Base-by-base conservation (phyloP, 2,329 filamentous ascomycete genomes). In the Neonectria faginata region DNA sequence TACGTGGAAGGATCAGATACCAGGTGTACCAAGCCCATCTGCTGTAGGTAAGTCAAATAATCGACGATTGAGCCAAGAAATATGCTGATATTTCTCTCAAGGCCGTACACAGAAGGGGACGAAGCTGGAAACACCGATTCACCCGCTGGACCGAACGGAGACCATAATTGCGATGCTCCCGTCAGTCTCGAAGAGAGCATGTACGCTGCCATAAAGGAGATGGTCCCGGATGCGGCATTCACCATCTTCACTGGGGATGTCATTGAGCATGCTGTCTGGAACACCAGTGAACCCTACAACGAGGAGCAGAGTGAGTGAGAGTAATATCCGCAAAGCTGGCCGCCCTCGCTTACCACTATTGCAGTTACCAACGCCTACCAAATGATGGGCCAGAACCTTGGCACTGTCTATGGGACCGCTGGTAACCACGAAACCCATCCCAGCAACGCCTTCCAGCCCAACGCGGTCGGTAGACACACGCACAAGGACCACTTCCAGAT, bases 221-320 rank as follows among this genome's bases (percentile, higher is more conserved):
- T 85, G 14, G 81, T 79, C 0, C 82, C 81, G 1, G 77, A 86
- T 62, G 81, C 84, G 0, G 79, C 80, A 2, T 87, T 89, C 64
- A 78, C 82, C n/a, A 80, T 89, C 54, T 89, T 88, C 75, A 89
- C 87, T 0, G 87, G 87, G 6, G 87, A 89, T 64, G 81, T 89
- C 29, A 79, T 88, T 10, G 84, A 87, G 61, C 84, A 87, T 61
- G 81, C 79, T 2, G 71, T 85, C 53, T 85, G 84, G 84, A 79
- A 81, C 58, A 84, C 82, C 2, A 79, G 77, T 22, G 52, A 74
- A 47, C 48, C 71, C 14, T 75, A 76, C 58, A 80, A 80, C 50
- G 62, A 70, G 16, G 55, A 74, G 8, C 66, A 70, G 33, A 78
- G 78, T 79, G 57, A 51, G 74, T 61, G 8, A 10, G 29, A 29